Evolutionary conservation across 768 basidiomycete species (phyloP).

Genomic region (Suillus spraguei): DNA sequence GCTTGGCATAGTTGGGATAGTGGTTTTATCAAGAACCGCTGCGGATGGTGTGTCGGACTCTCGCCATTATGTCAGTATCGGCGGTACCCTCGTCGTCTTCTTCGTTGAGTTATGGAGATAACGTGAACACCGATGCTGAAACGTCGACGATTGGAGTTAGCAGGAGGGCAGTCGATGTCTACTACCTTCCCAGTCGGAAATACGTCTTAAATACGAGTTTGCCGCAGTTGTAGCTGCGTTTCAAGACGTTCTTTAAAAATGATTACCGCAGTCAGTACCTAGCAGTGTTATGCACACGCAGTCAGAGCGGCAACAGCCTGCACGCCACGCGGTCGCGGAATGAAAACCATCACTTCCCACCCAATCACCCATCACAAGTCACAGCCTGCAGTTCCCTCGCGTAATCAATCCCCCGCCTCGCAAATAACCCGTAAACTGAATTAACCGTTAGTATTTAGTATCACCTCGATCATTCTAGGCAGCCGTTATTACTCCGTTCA

Average conservation of each 20-base stretch:
- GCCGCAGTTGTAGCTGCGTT: not conserved
- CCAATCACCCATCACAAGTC: conserved; percentile 3
- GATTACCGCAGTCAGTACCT: not conserved
- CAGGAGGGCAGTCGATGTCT: not conserved
- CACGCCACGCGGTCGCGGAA: conserved; percentile 4
- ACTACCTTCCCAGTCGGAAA: not conserved
- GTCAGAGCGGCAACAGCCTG: not conserved
- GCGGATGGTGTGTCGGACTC: not conserved
- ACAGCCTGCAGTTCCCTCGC: conserved; percentile 3
- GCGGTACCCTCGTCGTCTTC: not conserved
- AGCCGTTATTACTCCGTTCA: conserved; percentile 4
- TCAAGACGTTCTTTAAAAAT: not conserved
- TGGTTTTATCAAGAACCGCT: not conserved
- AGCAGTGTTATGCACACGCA: not conserved
- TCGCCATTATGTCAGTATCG: not conserved
- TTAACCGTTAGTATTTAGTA: conserved; percentile 9
- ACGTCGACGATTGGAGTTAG: not conserved
- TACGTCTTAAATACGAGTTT: not conserved
- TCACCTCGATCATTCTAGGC: not conserved
- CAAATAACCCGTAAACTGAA: conserved; percentile 4
- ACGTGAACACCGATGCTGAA: not conserved
- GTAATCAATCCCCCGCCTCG: conserved; percentile 1
- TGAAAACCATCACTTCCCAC: not conserved
- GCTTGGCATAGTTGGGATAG: not conserved
- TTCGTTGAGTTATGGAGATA: not conserved